A percentile compares a stretch with the other conserved stretches of the same genome.
Conservation (phyloP, 2,329 filamentous ascomycete species). For the Cyphellophora europaea region DNA sequence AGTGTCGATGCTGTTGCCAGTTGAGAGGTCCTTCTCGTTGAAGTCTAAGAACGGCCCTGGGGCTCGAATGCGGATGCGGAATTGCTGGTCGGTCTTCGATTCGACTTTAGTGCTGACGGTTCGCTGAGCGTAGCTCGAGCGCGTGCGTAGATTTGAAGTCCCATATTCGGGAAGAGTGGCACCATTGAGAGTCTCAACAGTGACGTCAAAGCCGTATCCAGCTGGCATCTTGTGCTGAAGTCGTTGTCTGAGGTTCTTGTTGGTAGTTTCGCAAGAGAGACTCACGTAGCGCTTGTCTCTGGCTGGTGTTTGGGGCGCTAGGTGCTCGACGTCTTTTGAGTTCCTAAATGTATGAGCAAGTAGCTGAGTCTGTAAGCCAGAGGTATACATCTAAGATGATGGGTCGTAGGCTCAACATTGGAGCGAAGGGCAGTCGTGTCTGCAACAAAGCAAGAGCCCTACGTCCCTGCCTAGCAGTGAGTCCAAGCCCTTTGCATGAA, state of each 20-base stretch:
- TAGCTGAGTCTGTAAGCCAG: too few relatives aligned
- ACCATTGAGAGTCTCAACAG: conserved; percentile 3
- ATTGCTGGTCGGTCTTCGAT: neutral
- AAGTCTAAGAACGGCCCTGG: neutral
- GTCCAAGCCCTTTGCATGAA: too few relatives aligned
- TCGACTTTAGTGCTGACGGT: conserved; percentile 7
- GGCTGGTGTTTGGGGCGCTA: neutral
- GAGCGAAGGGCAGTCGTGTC: neutral
- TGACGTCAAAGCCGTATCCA: conserved; percentile 7
- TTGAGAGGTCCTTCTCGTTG: neutral
- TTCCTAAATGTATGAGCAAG: neutral
- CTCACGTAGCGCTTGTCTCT: neutral
- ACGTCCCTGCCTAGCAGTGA: neutral
- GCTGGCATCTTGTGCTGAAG: conserved; percentile 1
- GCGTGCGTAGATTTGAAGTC: conserved; percentile 3
- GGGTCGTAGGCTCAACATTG: neutral
- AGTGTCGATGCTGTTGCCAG: neutral
- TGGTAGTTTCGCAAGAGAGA: neutral
- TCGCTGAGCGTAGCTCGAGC: conserved; percentile 5
- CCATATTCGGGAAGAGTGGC: conserved; percentile 9
- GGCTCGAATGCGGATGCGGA: conserved; percentile 1
- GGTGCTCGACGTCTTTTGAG: neutral
- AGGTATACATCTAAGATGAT: too few relatives aligned
- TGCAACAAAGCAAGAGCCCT: neutral
- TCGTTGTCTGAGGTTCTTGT: neutral